These are phyloP conservation scores for Kodamaea plutei DNA, from an alignment of 1,139 yeast species.

Conservation along the genomic window DNA sequence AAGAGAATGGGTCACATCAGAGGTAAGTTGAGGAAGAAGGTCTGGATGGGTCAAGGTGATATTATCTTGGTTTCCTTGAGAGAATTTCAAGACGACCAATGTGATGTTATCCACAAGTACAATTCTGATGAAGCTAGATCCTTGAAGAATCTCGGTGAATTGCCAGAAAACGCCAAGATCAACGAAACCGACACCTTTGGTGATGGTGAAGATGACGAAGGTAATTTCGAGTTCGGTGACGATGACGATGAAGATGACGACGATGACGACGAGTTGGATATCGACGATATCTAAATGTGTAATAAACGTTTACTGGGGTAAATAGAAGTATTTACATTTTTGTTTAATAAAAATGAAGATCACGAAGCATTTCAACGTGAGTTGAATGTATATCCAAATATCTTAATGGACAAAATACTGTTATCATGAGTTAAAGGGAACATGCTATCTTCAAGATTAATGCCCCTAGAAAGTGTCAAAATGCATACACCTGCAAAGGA, in stretches of 20 bases:
- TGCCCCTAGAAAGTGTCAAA: too few relatives aligned
- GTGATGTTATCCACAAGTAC: slow-evolving; percentile 96
- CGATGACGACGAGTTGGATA: slow-evolving; percentile 61
- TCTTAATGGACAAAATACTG: too few relatives aligned
- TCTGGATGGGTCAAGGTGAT: slow-evolving; percentile 99
- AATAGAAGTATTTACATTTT: too few relatives aligned
- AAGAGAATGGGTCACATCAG: slow-evolving; percentile 97
- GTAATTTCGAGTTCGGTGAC: slow-evolving; percentile 97
- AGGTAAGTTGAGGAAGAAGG: slow-evolving; percentile 98
- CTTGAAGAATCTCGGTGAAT: slow-evolving; percentile 91
- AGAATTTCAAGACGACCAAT: slow-evolving; percentile 97
- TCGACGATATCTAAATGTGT: slow-evolving; percentile 65
- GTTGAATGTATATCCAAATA: too few relatives aligned
- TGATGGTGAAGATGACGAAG: slow-evolving; percentile 95
- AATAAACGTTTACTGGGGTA: too few relatives aligned
- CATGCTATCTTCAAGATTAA: too few relatives aligned
- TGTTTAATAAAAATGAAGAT: too few relatives aligned
- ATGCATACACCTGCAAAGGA: too few relatives aligned
- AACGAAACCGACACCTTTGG: slow-evolving; percentile 98
- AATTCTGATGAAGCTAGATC: slow-evolving; percentile 98
- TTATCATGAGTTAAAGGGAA: too few relatives aligned
- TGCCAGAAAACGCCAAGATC: slow-evolving; percentile 94
- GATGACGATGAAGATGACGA: slow-evolving; percentile 76
- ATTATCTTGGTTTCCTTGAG: slow-evolving; percentile 92
- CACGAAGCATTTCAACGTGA: too few relatives aligned